Base-by-base conservation (phyloP, 2,329 filamentous ascomycete genomes). In the Paraphaeosphaeria minitans region DNA sequence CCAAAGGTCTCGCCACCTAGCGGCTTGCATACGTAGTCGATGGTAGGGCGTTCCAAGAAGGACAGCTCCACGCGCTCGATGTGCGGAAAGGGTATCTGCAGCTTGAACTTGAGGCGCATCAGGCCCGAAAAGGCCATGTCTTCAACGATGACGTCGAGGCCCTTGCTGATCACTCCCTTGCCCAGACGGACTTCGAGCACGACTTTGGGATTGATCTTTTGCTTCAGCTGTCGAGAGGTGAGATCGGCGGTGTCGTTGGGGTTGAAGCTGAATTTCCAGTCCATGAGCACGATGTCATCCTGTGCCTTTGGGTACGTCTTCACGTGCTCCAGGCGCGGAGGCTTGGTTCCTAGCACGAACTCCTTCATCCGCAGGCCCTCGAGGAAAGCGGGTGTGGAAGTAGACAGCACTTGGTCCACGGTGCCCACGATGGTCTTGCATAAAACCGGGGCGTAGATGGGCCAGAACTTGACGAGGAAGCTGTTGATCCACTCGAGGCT, bases 231-330 rank as follows among this genome's bases (percentile, higher is more conserved):
- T 60, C 90, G 87, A 2, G 89, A 83, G 1, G 95, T 99, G 85
- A 99, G 87, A 77, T 99, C 95, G 66, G 91, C 88, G 2, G 87
- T 91, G 77, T 99, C 96, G 66, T 95, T 98, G 35, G 95, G 95
- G 0, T 92, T 98, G 80, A 99, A 99, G 83, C 94, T 98, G 79
- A 99, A 99, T 72, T 96, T 97, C 95, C 95, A 99, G 76, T 99
- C 95, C 95, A 99, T 99, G 71, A 98, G 86, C 43, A 99, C 92
- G 58, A 93, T 89, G 73, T 99, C 95, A 63, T 97, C 93, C 67
- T 97, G 92, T 1, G 91, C 92, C 77, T 95, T 96, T 58, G 94
- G 94, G 69, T 99, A 97, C 0, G 95, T 97, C 83, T 97, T 98
- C 77, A 99, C 95, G 72, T 98, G 93, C 79, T 99, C 95, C 82